phyloP scores from a whole-genome alignment of 2,329 filamentous ascomycete species.

The Diaporthe citri region DNA sequence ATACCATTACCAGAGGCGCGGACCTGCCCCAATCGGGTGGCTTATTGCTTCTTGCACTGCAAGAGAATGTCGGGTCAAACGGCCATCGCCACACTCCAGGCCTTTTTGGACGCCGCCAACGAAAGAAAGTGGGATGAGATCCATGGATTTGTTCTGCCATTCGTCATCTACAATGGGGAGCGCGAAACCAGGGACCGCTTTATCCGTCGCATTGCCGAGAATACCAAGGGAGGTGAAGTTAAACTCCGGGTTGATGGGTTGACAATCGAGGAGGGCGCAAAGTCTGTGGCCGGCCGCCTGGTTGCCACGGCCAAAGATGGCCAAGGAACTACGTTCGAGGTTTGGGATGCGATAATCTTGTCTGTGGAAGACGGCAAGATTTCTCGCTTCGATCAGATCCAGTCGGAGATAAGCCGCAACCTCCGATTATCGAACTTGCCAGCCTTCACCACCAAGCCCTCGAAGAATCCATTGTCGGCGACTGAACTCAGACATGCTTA shows the following conservation, averaged over 20 bases:
- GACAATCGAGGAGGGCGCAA: not conserved
- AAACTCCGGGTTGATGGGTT: not conserved
- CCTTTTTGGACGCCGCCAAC: not conserved
- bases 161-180: not conserved
- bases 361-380: not conserved
- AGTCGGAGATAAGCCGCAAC: not conserved
- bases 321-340: not conserved
- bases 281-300: not conserved
- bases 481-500: not conserved
- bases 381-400: not conserved
- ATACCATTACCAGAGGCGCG: too few relatives aligned
- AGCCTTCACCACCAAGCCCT: not conserved
- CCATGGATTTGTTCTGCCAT: not conserved
- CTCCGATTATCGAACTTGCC: not conserved
- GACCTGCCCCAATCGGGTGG: too few relatives aligned
- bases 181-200: not conserved
- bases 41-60: not conserved
- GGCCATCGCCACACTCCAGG: not conserved
- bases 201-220: not conserved
- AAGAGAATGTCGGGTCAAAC: not conserved
- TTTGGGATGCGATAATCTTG: not conserved
- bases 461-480: not conserved
- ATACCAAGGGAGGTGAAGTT: not conserved
- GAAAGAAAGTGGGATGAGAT: not conserved
- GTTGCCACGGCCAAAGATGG: not conserved